Base-by-base conservation (phyloP, 2,329 filamentous ascomycete genomes). In the Aspergillus sp. region DNA sequence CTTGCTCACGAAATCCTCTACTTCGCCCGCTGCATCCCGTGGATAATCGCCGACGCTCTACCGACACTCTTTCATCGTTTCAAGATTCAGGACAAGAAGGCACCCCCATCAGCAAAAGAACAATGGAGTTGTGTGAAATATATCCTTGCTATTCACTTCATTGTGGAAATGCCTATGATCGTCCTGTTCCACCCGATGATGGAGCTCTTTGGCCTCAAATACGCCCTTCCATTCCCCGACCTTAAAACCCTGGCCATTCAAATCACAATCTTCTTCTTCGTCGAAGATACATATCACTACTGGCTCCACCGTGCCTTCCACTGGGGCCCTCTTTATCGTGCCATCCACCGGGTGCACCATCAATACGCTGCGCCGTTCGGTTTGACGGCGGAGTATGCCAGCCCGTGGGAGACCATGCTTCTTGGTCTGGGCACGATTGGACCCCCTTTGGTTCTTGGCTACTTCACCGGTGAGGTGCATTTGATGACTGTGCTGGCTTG, bases 241-340 rank as follows among this genome's bases (percentile, higher is more conserved):
- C 72, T 89, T 68, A 89, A 85, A 78, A 96, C 88, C 72, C 96
- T 98, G 82, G 89, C 89, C 68, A 86, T 90, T 74, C 94, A 98
- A 71, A 92, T 97, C 68, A 84, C 87, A 65, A 83, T 97, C 76
- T 94, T 97, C 85, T 98, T 98, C 82, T 84, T 97, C 63, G 79
- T 97, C 70, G 94, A 98, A 79, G 94, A 98, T 78, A 82, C 92
- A 67, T 98, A 94, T 92, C 94, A 98, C 81, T 98, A 98, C 85
- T 97, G 92, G 90, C 87, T 87, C 68, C 94, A 98, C 81, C 91
- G 94, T 68, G 85, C 85, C 43, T 87, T 98, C 81, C 94, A 98
- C 84, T 94, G 91, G 82, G 92, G 91, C 15, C 91, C 91, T 30
- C 87, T 98, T 6, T 98, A 98, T 87, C 96, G 91, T 83, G 85